phyloP scores from a whole-genome alignment of 1,284 basidiomycete genomes.

The Ustilago sp. region DNA sequence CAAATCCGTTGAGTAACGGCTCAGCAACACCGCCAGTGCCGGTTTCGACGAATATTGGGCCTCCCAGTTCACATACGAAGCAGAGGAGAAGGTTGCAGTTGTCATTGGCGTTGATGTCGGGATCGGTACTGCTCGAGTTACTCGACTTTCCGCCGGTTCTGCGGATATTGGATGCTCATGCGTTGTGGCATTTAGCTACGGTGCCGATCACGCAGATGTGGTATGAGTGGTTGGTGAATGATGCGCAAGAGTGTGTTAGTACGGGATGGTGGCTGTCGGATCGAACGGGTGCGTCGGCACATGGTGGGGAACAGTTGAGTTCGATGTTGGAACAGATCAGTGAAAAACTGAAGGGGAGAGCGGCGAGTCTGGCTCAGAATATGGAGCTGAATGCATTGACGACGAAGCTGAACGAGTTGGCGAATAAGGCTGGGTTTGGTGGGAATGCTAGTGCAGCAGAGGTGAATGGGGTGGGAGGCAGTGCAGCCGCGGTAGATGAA shows the following conservation, averaged over 20 bases:
- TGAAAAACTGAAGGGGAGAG: slow-evolving; percentile 46
- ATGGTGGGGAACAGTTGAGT: slow-evolving; percentile 13
- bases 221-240: slow-evolving; percentile 73
- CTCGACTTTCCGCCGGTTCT: slow-evolving; percentile 86
- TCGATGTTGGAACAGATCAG: slow-evolving; percentile 37
- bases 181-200: slow-evolving; percentile 92
- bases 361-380: slow-evolving; percentile 47
- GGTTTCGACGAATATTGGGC: slow-evolving; percentile 48
- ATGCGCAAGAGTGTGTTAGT: slow-evolving; percentile 62
- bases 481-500: neutral
- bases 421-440: slow-evolving; percentile 51
- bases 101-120: slow-evolving; percentile 77
- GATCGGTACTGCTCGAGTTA: slow-evolving; percentile 84
- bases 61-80: slow-evolving; percentile 52
- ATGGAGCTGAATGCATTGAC: slow-evolving; percentile 58
- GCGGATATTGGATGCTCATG: slow-evolving; percentile 88
- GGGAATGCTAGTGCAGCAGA: slow-evolving; percentile 12
- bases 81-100: slow-evolving; percentile 72
- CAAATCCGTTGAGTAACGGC: slow-evolving; percentile 36
- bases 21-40: slow-evolving; percentile 57
- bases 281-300: slow-evolving; percentile 9
- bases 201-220: slow-evolving; percentile 82
- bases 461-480: slow-evolving; percentile 1
- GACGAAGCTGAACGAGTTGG: slow-evolving; percentile 53
- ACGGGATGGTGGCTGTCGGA: slow-evolving; percentile 60